These are phyloP conservation scores for Fraxinus anomala DNA, from an alignment of 257 asterid genomes.

Conservation along the genomic window DNA sequence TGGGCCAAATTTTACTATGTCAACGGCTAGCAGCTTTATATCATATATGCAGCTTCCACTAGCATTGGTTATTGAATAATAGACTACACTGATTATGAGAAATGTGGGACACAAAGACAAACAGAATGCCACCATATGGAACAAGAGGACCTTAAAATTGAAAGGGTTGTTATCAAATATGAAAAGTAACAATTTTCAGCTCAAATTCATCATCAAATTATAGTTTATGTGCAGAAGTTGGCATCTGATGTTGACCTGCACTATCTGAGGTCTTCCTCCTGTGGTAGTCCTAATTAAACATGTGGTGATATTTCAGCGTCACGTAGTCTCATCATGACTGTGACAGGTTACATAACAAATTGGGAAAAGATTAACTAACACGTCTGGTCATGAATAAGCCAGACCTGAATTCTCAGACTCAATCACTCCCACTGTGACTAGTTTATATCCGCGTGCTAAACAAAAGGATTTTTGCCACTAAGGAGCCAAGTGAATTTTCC, in stretches of 20 bases:
- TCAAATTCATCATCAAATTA: background rate
- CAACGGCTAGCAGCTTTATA: background rate
- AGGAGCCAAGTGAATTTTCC: background rate
- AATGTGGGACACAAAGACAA: background rate
- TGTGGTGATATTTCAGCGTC: background rate
- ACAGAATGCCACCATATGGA: background rate
- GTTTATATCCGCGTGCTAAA: background rate
- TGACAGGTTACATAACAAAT: background rate
- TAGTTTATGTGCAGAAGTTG: background rate
- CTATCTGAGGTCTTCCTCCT: background rate
- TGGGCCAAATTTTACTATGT: background rate
- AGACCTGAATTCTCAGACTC: too few relatives aligned
- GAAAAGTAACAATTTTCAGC: too few relatives aligned
- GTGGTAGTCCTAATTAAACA: background rate
- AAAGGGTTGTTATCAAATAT: background rate
- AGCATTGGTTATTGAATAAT: background rate
- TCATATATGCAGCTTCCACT: constrained; percentile 1
- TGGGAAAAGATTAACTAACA: too few relatives aligned
- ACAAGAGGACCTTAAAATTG: background rate
- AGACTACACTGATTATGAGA: background rate
- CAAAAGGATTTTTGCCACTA: background rate
- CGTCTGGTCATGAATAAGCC: too few relatives aligned
- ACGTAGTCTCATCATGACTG: background rate
- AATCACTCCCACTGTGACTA: background rate
- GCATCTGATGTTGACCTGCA: background rate